phyloP scores from a whole-genome alignment of 768 basidiomycete genomes.

The Boletus subparvulus region DNA sequence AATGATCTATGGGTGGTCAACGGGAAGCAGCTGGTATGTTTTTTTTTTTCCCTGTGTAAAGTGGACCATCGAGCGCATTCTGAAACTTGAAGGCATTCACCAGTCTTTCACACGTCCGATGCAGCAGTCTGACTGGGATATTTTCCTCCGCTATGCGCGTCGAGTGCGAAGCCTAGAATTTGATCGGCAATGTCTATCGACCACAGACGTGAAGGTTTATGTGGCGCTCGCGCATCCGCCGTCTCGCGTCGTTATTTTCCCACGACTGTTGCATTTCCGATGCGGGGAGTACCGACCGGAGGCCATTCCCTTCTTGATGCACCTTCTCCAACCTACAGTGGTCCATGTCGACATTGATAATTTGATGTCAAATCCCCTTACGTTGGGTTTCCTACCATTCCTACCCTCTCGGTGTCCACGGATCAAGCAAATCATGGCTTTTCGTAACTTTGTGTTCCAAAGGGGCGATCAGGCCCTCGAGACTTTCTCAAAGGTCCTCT shows the following conservation, averaged over 20 bases:
- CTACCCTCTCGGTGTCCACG: constrained; percentile 24
- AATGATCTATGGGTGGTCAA: constrained; percentile 33
- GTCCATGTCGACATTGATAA: constrained; percentile 31
- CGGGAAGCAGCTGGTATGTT: constrained; percentile 30
- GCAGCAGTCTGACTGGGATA: constrained; percentile 26
- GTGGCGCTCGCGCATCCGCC: constrained; percentile 16
- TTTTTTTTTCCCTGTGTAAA: background rate
- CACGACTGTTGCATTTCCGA: constrained; percentile 28
- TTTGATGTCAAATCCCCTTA: constrained; percentile 27
- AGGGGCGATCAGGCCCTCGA: constrained; percentile 25
- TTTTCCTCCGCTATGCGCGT: constrained; percentile 29
- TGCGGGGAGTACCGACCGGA: constrained; percentile 26
- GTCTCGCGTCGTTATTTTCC: constrained; percentile 20
- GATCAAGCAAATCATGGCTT: constrained; percentile 29
- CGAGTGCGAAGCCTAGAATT: constrained; percentile 34
- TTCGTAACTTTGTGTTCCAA: constrained; percentile 29
- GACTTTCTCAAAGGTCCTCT: constrained; percentile 23
- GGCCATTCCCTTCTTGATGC: constrained; percentile 24
- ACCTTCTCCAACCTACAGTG: constrained; percentile 26
- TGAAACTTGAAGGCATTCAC: constrained; percentile 1
- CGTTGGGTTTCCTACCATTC: constrained; percentile 16
- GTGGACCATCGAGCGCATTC: background rate
- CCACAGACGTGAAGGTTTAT: constrained; percentile 25
- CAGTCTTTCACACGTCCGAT: constrained; percentile 26
- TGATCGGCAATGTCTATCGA: constrained; percentile 26